Evolutionary conservation across 495 filamentous ascomycete species (phyloP), one percentile per base, ranked within the genome.

Genomic region (Lepidopterella palustris): DNA sequence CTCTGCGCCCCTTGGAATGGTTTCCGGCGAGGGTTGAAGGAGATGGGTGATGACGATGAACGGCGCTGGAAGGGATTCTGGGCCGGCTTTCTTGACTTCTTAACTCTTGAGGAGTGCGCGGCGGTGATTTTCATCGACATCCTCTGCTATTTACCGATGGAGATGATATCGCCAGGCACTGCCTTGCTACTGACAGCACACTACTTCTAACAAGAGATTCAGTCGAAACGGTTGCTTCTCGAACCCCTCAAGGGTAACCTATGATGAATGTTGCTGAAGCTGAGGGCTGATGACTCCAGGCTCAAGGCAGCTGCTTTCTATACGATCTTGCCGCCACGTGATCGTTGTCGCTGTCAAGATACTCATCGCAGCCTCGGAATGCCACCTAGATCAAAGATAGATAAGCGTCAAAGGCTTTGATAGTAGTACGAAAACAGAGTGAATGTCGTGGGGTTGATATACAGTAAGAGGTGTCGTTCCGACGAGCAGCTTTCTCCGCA

Each of bases 71-170:
- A 45, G 13, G 60, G 21, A 28, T 42, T 26, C 11, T 11, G 45
- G 25, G 11, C 54, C 21, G 55, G 53, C 21, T 53, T 57, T 18
- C 61, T 32, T 6, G 53, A 18, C 24, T 58, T 64, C 11, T n/a
- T 58, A 42, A 64, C 26, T 15, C 66, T 59, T 20, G 64, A 69
- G 3, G 59, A 59, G 25, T 58, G 66, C 3, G 63, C 59, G 21
- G 56, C 35, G 13, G 66, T 68, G 18, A 48, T 31, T 13, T 63
- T 59, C 32, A 68, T 60, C 3, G 63, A 61, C 66, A 68, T 61
- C 11, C 21, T 50, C 47, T 13, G n/a, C 35, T n/a, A n/a, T n/a
- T n/a, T n/a, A n/a, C n/a, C n/a, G n/a, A n/a, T n/a, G n/a, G n/a
- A n/a, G n/a, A n/a, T n/a, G n/a, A n/a, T n/a, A n/a, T n/a, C n/a